Percentiles rank a stretch among this genome's conserved stretches.
Evolutionary conservation across 2,329 filamentous ascomycete species (phyloP).

Genomic region (Cytospora mali): DNA sequence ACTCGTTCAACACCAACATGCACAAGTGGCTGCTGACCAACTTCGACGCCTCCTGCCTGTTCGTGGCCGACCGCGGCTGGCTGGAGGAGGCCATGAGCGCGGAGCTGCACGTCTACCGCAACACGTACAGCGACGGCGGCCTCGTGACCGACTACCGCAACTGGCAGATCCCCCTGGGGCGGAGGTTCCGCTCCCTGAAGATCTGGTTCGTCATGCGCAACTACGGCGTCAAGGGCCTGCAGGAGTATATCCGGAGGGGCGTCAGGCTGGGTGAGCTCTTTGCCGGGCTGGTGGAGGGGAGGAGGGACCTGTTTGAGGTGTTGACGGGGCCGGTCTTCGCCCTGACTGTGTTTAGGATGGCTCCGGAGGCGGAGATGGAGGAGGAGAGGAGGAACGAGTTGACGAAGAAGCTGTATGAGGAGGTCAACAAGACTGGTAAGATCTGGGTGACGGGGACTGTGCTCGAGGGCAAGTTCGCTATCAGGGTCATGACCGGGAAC

Average conservation of each 20-base stretch:
- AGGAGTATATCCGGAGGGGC: slow-evolving; percentile 70
- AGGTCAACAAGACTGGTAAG: slow-evolving; percentile 71
- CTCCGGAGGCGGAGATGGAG: slow-evolving; percentile 39
- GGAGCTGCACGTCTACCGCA: slow-evolving; percentile 69
- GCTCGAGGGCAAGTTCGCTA: slow-evolving; percentile 73
- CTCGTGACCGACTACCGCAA: slow-evolving; percentile 94
- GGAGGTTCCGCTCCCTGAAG: slow-evolving; percentile 86
- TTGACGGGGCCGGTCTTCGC: slow-evolving; percentile 76
- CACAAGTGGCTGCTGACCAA: slow-evolving; percentile 97
- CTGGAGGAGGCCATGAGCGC: slow-evolving; percentile 75
- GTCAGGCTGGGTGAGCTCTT: slow-evolving; percentile 73
- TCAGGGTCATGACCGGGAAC: slow-evolving; percentile 78
- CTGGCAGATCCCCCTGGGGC: slow-evolving; percentile 93
- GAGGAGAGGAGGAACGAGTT: slow-evolving; percentile 63
- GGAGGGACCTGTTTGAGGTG: slow-evolving; percentile 74
- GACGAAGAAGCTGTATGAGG: slow-evolving; percentile 76
- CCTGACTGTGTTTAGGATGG: slow-evolving; percentile 74
- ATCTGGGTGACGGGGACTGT: slow-evolving; percentile 81
- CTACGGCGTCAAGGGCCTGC: slow-evolving; percentile 74
- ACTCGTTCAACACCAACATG: slow-evolving; percentile 94
- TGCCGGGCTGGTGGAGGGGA: slow-evolving; percentile 56
- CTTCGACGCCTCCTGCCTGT: slow-evolving; percentile 84
- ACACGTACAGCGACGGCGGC: slow-evolving; percentile 77
- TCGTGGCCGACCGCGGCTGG: slow-evolving; percentile 72
- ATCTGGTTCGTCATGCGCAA: slow-evolving; percentile 91